Evolutionary conservation across 345 rosid species (phyloP), one percentile per base, ranked within the genome.

Genomic region (Ceriops zippeliana): DNA sequence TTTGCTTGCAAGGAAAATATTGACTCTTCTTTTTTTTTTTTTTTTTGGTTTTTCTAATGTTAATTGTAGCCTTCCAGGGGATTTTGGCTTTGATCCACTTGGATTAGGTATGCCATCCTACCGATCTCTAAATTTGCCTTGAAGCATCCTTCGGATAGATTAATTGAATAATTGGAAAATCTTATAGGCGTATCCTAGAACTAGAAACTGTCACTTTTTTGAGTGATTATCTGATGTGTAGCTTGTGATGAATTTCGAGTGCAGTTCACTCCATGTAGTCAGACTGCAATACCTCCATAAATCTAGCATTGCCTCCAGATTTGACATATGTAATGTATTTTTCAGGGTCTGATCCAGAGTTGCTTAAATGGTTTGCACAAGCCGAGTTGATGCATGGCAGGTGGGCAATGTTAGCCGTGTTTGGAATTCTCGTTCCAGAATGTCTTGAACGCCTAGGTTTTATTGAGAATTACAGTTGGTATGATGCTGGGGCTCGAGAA

Each of bases 381-480:
- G 98, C 95, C 3, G 97, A 90, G 80, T 84, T 93, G 52, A 74
- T 93, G 72, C 98, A 89, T 22, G 78, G 89, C 34, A 82, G 98
- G 69, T 93, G 98, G 98, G 98, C 97, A n/a, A 93, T 93, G 98
- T 84, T 93, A 3, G 98, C 91, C 0, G 97, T 86, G 65, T 70
- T 90, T 5, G 98, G 98, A 13, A 90, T 93, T 47, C 75, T 93
- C 10, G 70, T 90, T 63, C 98, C 98, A 1, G 98, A 89, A 81
- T 75, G 84, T 76, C 91, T 93, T 5, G 98, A 83, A 62, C 80
- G 90, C 42, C 49, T 86, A 64, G 98, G 93, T 11, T 75, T 89
- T 73, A 82, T 93, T 1, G 91, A 89, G 42, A 77, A 89, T 72
- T 93, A 59, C 85, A 86, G 86, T 6, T 93, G 98, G 98, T 90